Conservation (phyloP, 129 eudicot species). For the Mikania micrantha region DNA sequence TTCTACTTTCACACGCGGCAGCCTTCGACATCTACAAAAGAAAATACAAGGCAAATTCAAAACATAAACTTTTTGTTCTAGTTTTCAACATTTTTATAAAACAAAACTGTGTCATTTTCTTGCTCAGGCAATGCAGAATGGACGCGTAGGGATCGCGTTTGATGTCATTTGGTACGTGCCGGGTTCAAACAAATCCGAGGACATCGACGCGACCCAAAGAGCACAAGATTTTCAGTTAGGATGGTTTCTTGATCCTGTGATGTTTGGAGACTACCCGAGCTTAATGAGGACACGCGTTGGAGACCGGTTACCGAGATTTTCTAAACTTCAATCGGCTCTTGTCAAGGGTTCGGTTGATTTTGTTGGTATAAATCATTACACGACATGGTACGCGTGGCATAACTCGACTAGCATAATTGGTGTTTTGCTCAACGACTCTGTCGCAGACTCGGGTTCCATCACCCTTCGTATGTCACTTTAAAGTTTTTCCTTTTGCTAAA, state of each 20-base stretch:
- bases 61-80: not conserved
- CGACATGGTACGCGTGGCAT: conserved; percentile 64
- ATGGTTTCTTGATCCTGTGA: conserved; percentile 83
- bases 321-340: conserved; percentile 45
- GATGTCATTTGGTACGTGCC: conserved; percentile 84
- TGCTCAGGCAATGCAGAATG: conserved; percentile 48
- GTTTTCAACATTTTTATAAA: not conserved
- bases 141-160: conserved; percentile 61
- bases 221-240: conserved; percentile 78
- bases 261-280: conserved; percentile 78
- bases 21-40: conserved; percentile 50
- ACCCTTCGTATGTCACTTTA: conserved; percentile 52
- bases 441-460: conserved; percentile 60
- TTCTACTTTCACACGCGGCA: conserved; percentile 78
- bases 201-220: conserved; percentile 62
- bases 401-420: conserved; percentile 51
- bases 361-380: conserved; percentile 94
- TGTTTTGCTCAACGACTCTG: conserved; percentile 55
- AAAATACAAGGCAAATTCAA: conserved; percentile 55
- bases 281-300: conserved; percentile 78
- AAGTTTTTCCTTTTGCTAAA: not conserved
- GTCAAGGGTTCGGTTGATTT: conserved; percentile 75
- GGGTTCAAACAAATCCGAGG: conserved; percentile 49
- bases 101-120: not conserved
- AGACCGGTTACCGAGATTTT: conserved; percentile 62